Evolutionary conservation across 352 stramenopile genomes (phyloP).

Genomic region (Phytophthora boehmeriae): DNA sequence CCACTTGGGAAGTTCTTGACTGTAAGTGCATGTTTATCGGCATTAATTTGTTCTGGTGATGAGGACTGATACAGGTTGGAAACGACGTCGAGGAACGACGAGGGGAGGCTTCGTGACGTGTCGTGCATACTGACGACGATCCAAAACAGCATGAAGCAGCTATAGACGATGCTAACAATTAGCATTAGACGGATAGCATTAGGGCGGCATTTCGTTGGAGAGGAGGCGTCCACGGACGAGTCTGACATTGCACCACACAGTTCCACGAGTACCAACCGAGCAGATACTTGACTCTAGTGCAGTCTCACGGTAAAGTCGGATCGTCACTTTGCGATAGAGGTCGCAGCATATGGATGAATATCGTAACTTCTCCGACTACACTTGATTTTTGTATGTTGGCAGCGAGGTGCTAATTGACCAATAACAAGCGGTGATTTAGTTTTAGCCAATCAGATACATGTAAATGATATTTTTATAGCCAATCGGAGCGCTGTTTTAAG

Average conservation of each 20-base stretch:
- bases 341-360: background rate
- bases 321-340: background rate
- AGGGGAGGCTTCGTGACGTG: constrained; percentile 14
- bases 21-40: constrained; percentile 14
- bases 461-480: no score
- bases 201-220: constrained; percentile 23
- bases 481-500: no score
- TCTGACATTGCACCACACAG: constrained; percentile 16
- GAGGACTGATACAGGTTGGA: constrained; percentile 11
- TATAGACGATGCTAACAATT: constrained; percentile 25
- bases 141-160: constrained; percentile 7
- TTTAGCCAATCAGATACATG: no score
- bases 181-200: constrained; percentile 24
- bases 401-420: no score
- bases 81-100: constrained; percentile 22
- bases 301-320: constrained; percentile 3
- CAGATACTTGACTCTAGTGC: constrained; percentile 10
- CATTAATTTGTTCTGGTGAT: constrained; percentile 20
- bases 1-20: constrained; percentile 21
- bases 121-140: constrained; percentile 23
- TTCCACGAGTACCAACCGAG: background rate
- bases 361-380: no score
- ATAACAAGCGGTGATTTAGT: no score
- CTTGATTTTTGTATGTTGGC: no score
- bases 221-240: constrained; percentile 11